phyloP scores from a whole-genome alignment of 108 stramenopile genomes.

The Cyclostephanos tholiformis region DNA sequence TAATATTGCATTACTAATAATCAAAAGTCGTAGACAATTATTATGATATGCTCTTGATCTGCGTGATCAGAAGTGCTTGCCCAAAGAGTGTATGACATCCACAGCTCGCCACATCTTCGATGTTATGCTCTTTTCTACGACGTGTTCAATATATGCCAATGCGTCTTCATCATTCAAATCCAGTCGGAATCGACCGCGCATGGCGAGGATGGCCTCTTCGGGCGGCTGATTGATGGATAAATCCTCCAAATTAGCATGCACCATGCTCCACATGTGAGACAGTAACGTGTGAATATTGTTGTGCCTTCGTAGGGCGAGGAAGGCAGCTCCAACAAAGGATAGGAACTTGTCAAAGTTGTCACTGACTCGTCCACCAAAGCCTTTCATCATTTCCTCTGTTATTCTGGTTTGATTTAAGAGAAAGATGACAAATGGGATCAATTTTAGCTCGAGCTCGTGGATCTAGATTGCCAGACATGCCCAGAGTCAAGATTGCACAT shows the following conservation, averaged over 20 bases:
- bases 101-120: conserved; percentile 89
- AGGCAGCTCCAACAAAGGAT: conserved; percentile 79
- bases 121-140: conserved; percentile 71
- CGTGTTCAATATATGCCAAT: conserved; percentile 74
- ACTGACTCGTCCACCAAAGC: conserved; percentile 85
- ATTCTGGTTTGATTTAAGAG: conserved; percentile 45
- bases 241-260: conserved; percentile 59
- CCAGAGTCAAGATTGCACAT: background rate
- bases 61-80: conserved; percentile 65
- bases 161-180: conserved; percentile 80
- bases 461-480: background rate
- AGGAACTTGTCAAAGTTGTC: conserved; percentile 84
- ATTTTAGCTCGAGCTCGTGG: background rate
- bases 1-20: too few relatives aligned
- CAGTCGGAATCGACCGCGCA: conserved; percentile 72
- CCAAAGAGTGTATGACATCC: conserved; percentile 83
- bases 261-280: conserved; percentile 69
- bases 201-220: conserved; percentile 63
- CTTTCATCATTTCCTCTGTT: conserved; percentile 84
- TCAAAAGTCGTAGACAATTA: too few relatives aligned
- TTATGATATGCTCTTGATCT: too few relatives aligned
- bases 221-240: conserved; percentile 57
- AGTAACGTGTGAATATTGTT: conserved; percentile 75
- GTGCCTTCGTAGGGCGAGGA: conserved; percentile 76
- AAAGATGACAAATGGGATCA: background rate